Conservation (phyloP, 805 yeast genomes). For the Myxozyma neglecta region DNA sequence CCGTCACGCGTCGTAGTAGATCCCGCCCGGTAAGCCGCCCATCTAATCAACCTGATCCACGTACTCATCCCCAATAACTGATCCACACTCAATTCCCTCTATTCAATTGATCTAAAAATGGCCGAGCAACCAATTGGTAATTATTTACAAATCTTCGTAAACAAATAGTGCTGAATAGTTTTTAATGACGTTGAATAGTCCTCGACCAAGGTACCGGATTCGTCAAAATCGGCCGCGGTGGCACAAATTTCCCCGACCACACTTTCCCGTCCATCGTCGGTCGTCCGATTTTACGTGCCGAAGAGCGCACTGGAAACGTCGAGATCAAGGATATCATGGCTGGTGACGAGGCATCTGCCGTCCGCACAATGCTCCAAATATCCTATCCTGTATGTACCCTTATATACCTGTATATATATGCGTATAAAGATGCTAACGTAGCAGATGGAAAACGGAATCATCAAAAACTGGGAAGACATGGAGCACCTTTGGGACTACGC, state of each 20-base stretch:
- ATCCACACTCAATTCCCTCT: too few species aligned
- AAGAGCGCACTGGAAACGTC: conserved; percentile 74
- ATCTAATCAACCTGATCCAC: too few species aligned
- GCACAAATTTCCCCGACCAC: conserved; percentile 94
- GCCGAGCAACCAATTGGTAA: conserved; percentile 41
- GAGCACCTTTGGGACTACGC: conserved; percentile 98
- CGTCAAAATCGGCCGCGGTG: conserved; percentile 71
- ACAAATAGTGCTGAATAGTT: too few species aligned
- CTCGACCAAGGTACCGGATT: conserved; percentile 99
- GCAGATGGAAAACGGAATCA: conserved; percentile 93
- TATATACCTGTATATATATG: not conserved
- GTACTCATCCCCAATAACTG: too few species aligned
- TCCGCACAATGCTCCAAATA: conserved; percentile 83
- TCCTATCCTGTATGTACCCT: conserved; percentile 65
- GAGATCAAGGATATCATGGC: conserved; percentile 96
- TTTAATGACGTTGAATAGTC: too few species aligned
- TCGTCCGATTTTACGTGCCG: conserved; percentile 94
- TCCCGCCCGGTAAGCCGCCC: too few species aligned
- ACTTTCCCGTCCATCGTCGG: conserved; percentile 98
- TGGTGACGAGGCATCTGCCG: conserved; percentile 91
- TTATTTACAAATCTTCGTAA: not conserved
- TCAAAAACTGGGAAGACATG: conserved; percentile 98
- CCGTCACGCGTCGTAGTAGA: too few species aligned
- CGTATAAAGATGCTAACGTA: not conserved
- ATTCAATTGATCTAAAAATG: conserved; percentile 20